These are phyloP conservation scores for Linnemannia elongata DNA, from an alignment of 192 early-diverging fungal genomes.

Conservation along the genomic window DNA sequence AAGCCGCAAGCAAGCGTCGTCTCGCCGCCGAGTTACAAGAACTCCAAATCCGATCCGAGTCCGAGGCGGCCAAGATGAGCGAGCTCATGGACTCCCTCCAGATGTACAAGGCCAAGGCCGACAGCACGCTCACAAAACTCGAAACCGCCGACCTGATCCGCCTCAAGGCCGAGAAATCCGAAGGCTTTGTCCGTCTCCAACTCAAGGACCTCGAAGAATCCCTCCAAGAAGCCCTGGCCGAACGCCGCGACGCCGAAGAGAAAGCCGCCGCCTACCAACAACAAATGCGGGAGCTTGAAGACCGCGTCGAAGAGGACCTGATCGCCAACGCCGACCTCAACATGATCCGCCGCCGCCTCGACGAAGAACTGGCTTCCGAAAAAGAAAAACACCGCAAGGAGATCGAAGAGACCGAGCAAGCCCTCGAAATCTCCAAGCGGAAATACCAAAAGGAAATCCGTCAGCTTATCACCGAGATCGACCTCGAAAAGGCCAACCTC, in stretches of 20 bases:
- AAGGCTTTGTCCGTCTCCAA: conserved; percentile 72
- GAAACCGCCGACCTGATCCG: conserved; percentile 78
- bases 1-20: conserved; percentile 67
- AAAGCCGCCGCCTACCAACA: conserved; percentile 73
- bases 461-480: conserved; percentile 83
- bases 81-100: conserved; percentile 69
- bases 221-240: conserved; percentile 72
- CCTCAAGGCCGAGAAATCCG: conserved; percentile 83
- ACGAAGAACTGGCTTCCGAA: conserved; percentile 80
- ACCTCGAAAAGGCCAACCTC: conserved; percentile 75
- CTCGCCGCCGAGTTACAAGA: conserved; percentile 74
- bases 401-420: conserved; percentile 79
- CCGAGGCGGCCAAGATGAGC: conserved; percentile 71
- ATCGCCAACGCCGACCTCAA: conserved; percentile 78
- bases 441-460: conserved; percentile 92
- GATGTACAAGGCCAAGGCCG: conserved; percentile 68
- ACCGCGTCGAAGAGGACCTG: conserved; percentile 82
- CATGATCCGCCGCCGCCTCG: conserved; percentile 78
- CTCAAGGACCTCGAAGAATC: conserved; percentile 78
- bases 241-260: conserved; percentile 76
- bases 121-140: conserved; percentile 66
- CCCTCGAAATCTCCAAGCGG: conserved; percentile 79
- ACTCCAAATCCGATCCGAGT: conserved; percentile 69
- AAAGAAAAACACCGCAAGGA: conserved; percentile 81
- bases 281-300: conserved; percentile 79